These are phyloP conservation scores for Pichia exigua DNA, from an alignment of 805 yeast genomes.

Conservation along the genomic window DNA sequence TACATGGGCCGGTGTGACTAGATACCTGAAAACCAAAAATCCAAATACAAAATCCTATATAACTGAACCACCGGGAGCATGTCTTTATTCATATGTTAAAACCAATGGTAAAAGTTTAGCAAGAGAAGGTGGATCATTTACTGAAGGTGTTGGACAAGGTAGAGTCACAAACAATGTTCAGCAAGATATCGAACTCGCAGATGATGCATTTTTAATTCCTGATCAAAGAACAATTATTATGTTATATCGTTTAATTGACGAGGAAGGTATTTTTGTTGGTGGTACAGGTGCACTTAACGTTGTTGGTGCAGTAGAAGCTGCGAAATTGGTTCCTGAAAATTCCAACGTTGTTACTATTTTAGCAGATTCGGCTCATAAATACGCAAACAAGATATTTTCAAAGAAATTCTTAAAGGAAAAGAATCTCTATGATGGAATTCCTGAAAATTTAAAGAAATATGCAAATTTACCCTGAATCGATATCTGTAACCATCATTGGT, in stretches of 20 bases:
- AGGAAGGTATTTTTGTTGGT: conserved; percentile 85
- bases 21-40: conserved; percentile 64
- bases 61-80: conserved; percentile 94
- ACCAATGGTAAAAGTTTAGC: conserved; percentile 61
- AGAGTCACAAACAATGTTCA: conserved; percentile 77
- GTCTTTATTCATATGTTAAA: conserved; percentile 69
- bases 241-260: conserved; percentile 77
- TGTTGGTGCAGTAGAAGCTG: conserved; percentile 77
- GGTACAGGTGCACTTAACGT: conserved; percentile 90
- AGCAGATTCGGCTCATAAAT: conserved; percentile 87
- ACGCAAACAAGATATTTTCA: conserved; percentile 74
- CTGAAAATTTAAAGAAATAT: conserved; percentile 64
- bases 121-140: conserved; percentile 77
- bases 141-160: conserved; percentile 97
- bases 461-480: conserved; percentile 35
- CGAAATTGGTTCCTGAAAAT: conserved; percentile 66
- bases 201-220: conserved; percentile 71
- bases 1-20: conserved; percentile 78
- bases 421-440: conserved; percentile 56
- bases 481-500: not conserved
- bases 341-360: conserved; percentile 81
- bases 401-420: conserved; percentile 69
- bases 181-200: conserved; percentile 64
- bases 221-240: conserved; percentile 77
- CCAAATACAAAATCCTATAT: conserved; percentile 56